A percentile compares a stretch with the other conserved stretches of the same genome.
Evolutionary conservation across 495 filamentous ascomycete genomes (phyloP).

Genomic region (Poronia punctata): DNA sequence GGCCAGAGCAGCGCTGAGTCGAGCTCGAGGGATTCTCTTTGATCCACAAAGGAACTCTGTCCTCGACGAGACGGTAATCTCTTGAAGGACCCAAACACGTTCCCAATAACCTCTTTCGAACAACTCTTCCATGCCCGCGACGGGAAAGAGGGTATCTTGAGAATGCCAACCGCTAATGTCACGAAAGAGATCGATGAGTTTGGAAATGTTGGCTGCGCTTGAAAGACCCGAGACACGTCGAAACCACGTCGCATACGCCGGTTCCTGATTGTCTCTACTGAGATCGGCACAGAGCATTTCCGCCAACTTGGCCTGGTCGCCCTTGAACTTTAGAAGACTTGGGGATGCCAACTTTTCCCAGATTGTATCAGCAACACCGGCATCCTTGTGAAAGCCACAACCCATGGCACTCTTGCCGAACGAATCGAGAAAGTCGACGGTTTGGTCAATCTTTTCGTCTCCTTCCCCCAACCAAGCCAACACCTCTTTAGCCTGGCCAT

Average conservation of each 20-base stretch:
- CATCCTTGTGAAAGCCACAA: not conserved
- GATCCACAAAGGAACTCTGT: slow-evolving; percentile 10
- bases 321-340: not conserved
- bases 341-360: not conserved
- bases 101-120: slow-evolving; percentile 12
- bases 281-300: not conserved
- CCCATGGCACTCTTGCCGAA: not conserved
- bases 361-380: not conserved
- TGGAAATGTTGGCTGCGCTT: not conserved
- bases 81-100: slow-evolving; percentile 22
- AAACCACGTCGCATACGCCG: not conserved
- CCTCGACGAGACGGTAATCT: slow-evolving; percentile 11
- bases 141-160: slow-evolving; percentile 2
- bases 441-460: not conserved
- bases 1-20: slow-evolving; percentile 4
- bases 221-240: not conserved
- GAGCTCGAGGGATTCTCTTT: slow-evolving; percentile 2
- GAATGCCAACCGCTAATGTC: slow-evolving; percentile 9
- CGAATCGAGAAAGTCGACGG: not conserved
- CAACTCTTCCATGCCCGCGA: slow-evolving; percentile 7
- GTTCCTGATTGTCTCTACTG: not conserved
- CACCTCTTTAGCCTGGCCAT: slow-evolving; percentile 7
- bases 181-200: slow-evolving; percentile 5
- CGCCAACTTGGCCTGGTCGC: not conserved
- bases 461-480: slow-evolving; percentile 15